Conservation (phyloP, 2,329 filamentous ascomycete genomes). For the Penicillium sp. region DNA sequence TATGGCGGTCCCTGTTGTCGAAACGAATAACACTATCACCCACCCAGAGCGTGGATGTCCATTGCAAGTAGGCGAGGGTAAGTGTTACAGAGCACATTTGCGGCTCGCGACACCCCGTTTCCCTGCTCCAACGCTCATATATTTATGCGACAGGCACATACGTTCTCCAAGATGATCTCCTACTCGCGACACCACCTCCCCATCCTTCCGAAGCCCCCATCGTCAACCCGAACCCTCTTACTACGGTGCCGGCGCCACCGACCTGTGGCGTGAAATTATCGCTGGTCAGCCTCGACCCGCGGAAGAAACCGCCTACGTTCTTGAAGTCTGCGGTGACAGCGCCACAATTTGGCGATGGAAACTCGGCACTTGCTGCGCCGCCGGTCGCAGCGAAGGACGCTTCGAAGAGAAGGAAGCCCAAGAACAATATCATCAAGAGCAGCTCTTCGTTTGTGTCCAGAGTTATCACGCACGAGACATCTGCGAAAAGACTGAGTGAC, state of each 20-base stretch:
- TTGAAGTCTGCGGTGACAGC: slow-evolving; percentile 45
- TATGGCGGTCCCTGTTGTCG: slow-evolving; percentile 73
- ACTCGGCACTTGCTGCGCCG: slow-evolving; percentile 63
- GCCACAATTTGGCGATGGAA: slow-evolving; percentile 84
- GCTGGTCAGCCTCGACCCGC: slow-evolving; percentile 70
- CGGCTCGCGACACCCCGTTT: not conserved
- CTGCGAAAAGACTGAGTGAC: slow-evolving; percentile 78
- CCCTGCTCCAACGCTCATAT: slow-evolving; percentile 18
- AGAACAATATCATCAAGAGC: slow-evolving; percentile 97
- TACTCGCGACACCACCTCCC: slow-evolving; percentile 89
- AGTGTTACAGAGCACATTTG: slow-evolving; percentile 12
- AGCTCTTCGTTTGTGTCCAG: slow-evolving; percentile 98
- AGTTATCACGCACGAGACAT: slow-evolving; percentile 83
- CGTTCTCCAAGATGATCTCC: slow-evolving; percentile 83
- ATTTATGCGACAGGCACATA: slow-evolving; percentile 71
- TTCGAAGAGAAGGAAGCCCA: slow-evolving; percentile 83
- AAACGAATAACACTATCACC: slow-evolving; percentile 88
- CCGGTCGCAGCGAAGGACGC: slow-evolving; percentile 65
- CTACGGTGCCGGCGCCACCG: slow-evolving; percentile 80
- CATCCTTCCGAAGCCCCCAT: slow-evolving; percentile 92
- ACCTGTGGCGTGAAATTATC: slow-evolving; percentile 83
- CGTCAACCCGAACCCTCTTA: slow-evolving; percentile 85
- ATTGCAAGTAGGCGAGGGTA: slow-evolving; percentile 91
- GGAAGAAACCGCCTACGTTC: slow-evolving; percentile 46
- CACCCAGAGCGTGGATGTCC: slow-evolving; percentile 84